Evolutionary conservation across 169 alveolate species (phyloP), one percentile per base, ranked within the genome.

Genomic region (Plasmodium vivax): DNA sequence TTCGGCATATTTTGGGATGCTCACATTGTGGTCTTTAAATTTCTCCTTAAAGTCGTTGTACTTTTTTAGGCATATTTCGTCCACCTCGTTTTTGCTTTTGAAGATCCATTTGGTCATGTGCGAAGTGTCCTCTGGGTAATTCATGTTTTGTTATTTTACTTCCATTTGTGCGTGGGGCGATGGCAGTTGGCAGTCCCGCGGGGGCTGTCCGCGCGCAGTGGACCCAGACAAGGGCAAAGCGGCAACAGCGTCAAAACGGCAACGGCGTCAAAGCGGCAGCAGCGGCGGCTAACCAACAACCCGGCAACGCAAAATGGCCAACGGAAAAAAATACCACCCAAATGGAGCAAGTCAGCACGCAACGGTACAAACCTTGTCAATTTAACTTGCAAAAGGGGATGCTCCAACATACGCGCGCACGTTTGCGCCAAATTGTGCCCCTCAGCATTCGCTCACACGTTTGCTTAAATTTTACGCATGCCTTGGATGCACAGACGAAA

Each of bases 81-180:
- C 85, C 54, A 85, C 68, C 68, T 85, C 87, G 34, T 47, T 51
- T 85, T 51, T 54, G 83, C 85, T 85, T 85, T 71, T 85, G 93
- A 85, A 85, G 80, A 85, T 54, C 93, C 93, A 85, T 79, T 85
- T 85, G 58, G 47, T 85, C 36, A 85, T 85, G 68, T 85, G 93
- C 68, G 93, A 75, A 75, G 93, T 85, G 82, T 85, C 85, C 41
- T 85, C 87, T 85, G 93, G 93, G 54, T 85, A 85, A 43, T 75
- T 85, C 93, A 85, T 85, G 56, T 85, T 75, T 85, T 85, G 23
- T 51, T 85, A 68, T 51, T 27, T 75, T 38, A 51, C 79, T 74
- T 51, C 81, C 81, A 41, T 85, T 45, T 62, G 58, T 85, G 45
- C 45, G 30, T 32, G 38, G 72, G 45, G n/a, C 8, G 2, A 68